A percentile compares a stretch with the other conserved stretches of the same genome.
Evolutionary conservation across 2,329 filamentous ascomycete species (phyloP).

Genomic region (Penicillium paneum): DNA sequence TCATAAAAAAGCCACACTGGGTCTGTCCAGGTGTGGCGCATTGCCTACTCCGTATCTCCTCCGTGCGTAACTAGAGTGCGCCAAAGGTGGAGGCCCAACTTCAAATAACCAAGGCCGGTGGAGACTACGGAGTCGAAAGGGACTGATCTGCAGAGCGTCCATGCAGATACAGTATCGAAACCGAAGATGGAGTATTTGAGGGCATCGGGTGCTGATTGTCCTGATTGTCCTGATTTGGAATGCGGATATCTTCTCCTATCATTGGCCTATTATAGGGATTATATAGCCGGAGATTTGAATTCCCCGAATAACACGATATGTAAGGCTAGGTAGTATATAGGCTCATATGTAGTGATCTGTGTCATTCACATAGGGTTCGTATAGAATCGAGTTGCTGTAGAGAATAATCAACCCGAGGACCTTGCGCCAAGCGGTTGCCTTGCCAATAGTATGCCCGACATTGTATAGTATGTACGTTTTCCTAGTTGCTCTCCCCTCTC

Average conservation of each 20-base stretch:
- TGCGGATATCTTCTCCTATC: too few species aligned
- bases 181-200: neutral
- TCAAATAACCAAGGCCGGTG: neutral
- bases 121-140: neutral
- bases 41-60: neutral
- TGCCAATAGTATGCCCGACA: neutral
- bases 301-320: too few species aligned
- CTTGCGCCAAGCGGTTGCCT: slow-evolving; percentile 2
- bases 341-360: too few species aligned
- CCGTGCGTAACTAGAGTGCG: neutral
- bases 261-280: too few species aligned
- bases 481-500: neutral
- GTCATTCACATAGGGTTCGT: too few species aligned
- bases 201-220: too few species aligned
- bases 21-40: neutral
- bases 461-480: neutral
- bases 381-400: too few species aligned
- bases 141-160: slow-evolving; percentile 2
- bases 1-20: slow-evolving; percentile 1
- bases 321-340: too few species aligned
- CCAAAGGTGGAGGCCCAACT: neutral
- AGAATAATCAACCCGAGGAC: too few species aligned
- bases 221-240: too few species aligned
- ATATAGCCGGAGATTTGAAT: too few species aligned
- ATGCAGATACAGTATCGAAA: slow-evolving; percentile 7